Evolutionary conservation across 768 basidiomycete genomes (phyloP), one percentile per base, ranked within the genome.

Genomic region (Tylopilus vinaceipallidus): DNA sequence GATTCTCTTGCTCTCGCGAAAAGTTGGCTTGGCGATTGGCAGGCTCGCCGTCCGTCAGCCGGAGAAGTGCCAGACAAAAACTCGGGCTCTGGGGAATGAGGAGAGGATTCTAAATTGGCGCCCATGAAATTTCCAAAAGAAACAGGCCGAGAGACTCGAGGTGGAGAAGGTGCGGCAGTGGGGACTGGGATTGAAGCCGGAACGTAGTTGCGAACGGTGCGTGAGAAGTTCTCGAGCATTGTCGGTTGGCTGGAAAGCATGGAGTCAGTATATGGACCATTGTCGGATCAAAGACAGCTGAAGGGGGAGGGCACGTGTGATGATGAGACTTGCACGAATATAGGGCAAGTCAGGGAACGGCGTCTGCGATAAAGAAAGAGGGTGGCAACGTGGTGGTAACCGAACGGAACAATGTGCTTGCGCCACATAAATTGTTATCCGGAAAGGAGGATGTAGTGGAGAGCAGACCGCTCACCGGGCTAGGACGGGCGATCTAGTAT

Each of bases 181-280:
- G 80, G 73, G 24, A 81, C 74, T 13, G 76, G 69, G 43, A 80
- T 77, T 8, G 76, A 75, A 16, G 75, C 70, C 4, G 80, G 81
- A 8, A 80, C 76, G 47, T 82, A 82, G 53, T 69, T 73, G 39
- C 80, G 76, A 23, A 83, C 68, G 10, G 79, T 73, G 17, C 76
- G 75, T 10, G 81, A 77, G 53, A 83, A 70, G 20, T 70, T 71
- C 62, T 80, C 77, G 17, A 82, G 68, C 48, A 77, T 71, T 0
- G 78, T 74, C 9, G 74, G 74, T 51, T 72, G 75, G n/a, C 78
- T 80, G 59, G 29, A 53, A 41, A 19, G 14, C n/a, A 33, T 3
- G 14, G 2, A 29, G 38, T 66, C 42, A 67, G 62, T 55, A 53
- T 43, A 24, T 20, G 16, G 16, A 46, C 16, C 12, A 19, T 29